Conservation (phyloP, 148 eudicot genomes). For the Dianthus caryophyllus region DNA sequence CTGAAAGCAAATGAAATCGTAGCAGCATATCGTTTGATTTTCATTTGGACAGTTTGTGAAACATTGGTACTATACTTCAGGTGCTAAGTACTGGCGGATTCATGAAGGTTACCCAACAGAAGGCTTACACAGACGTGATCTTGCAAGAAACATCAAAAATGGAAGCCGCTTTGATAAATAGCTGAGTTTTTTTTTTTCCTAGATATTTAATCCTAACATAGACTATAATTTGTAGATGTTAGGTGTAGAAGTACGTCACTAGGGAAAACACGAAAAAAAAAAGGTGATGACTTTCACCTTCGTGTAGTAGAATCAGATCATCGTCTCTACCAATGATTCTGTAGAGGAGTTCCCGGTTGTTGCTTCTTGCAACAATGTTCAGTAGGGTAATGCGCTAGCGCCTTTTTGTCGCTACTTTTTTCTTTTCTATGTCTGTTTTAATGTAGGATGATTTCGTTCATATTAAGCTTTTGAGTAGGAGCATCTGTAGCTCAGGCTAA, state of each 20-base stretch:
- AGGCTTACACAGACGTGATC: conserved; percentile 49
- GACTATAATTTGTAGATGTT: background rate
- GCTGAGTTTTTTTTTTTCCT: conserved; percentile 10
- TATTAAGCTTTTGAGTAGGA: background rate
- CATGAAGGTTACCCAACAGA: conserved; percentile 53
- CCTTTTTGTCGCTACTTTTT: background rate
- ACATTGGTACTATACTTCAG: conserved; percentile 27
- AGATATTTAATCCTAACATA: conserved; percentile 2
- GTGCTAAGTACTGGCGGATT: conserved; percentile 47
- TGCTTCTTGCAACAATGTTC: conserved; percentile 22
- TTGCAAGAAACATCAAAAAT: conserved; percentile 46
- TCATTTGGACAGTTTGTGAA: background rate
- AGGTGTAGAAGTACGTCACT: background rate
- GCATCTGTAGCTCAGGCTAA: conserved; percentile 5
- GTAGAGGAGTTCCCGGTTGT: background rate
- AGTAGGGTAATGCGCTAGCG: background rate
- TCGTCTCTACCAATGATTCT: no score
- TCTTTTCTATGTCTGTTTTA: background rate
- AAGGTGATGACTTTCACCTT: no score
- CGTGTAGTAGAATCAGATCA: no score
- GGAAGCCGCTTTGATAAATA: conserved; percentile 25
- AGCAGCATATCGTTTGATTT: background rate
- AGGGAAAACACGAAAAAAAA: background rate
- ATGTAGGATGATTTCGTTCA: conserved; percentile 11
- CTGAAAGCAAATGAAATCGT: background rate